Conservation (phyloP, 495 filamentous ascomycete species). For the Rhypophila decipiens region DNA sequence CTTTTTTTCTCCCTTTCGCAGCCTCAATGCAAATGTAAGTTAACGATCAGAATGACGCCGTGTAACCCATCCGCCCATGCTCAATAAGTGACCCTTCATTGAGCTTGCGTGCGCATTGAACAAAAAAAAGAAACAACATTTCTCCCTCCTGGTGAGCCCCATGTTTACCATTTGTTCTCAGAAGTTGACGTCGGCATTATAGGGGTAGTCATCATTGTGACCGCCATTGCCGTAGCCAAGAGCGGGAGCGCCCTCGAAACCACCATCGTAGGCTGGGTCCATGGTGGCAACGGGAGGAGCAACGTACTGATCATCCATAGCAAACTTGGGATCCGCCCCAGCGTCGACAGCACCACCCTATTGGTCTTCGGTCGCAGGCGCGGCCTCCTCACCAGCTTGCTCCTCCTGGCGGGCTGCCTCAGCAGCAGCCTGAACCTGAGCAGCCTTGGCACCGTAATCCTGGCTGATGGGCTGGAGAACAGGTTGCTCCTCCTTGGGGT, state of each 20-base stretch:
- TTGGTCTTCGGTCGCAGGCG: slow-evolving; percentile 42
- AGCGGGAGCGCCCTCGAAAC: too few relatives aligned
- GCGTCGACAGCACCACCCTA: slow-evolving; percentile 26
- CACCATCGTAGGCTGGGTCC: too few relatives aligned
- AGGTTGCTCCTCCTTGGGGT: slow-evolving; percentile 97
- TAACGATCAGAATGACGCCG: slow-evolving; percentile 30
- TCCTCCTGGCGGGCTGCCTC: slow-evolving; percentile 65
- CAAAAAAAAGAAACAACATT: too few relatives aligned
- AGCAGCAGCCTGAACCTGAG: slow-evolving; percentile 66
- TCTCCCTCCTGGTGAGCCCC: slow-evolving; percentile 2
- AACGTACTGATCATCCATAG: neutral
- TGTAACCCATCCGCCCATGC: slow-evolving; percentile 28
- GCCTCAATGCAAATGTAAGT: slow-evolving; percentile 28
- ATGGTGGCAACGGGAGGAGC: neutral
- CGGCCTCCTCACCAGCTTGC: slow-evolving; percentile 47
- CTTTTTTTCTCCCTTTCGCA: slow-evolving; percentile 27
- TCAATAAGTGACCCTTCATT: slow-evolving; percentile 10
- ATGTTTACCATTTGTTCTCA: slow-evolving; percentile 11
- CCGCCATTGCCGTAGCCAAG: too few relatives aligned
- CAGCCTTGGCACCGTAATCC: slow-evolving; percentile 96
- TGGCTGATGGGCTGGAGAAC: slow-evolving; percentile 90
- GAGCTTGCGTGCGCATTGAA: slow-evolving; percentile 18
- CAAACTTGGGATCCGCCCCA: neutral
- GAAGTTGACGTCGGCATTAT: neutral
- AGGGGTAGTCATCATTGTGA: neutral